These are phyloP conservation scores for Podaxis pistillaris DNA, from an alignment of 768 basidiomycete species.

Conservation along the genomic window DNA sequence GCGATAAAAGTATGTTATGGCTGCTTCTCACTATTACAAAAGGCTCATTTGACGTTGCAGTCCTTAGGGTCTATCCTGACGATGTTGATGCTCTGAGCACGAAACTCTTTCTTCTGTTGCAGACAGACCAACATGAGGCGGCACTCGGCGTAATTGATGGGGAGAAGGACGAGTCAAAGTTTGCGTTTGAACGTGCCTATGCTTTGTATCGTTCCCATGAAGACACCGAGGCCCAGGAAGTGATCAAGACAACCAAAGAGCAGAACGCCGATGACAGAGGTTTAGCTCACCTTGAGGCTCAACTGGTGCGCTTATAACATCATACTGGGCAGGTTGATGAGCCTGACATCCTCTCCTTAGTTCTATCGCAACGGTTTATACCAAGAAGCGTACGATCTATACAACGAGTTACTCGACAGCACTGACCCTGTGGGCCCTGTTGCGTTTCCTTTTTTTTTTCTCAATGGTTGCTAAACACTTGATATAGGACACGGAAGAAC, in stretches of 20 bases:
- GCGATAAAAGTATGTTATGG: conserved; percentile 74
- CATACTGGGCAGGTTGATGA: background rate
- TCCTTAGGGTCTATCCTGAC: conserved; percentile 63
- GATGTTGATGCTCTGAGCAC: conserved; percentile 78
- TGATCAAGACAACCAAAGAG: conserved; percentile 49
- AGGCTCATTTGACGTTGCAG: conserved; percentile 35
- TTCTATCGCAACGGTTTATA: conserved; percentile 79
- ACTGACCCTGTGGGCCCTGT: conserved; percentile 64
- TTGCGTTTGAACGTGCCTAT: conserved; percentile 75
- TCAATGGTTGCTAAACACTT: background rate
- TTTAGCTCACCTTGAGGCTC: conserved; percentile 79
- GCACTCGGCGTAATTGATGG: conserved; percentile 63
- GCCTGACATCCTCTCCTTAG: conserved; percentile 33
- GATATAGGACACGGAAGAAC: conserved; percentile 77
- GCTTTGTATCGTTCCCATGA: conserved; percentile 81
- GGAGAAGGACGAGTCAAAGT: conserved; percentile 24
- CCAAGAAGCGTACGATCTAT: conserved; percentile 69
- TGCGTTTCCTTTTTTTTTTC: background rate
- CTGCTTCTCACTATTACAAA: conserved; percentile 10
- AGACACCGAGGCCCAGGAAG: conserved; percentile 61
- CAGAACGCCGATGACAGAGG: conserved; percentile 53
- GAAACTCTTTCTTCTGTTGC: conserved; percentile 83
- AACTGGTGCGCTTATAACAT: conserved; percentile 58
- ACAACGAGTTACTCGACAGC: conserved; percentile 77
- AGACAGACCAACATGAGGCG: conserved; percentile 76